A percentile compares a stretch with the other conserved stretches of the same genome.
Conservation (phyloP, 768 basidiomycete genomes). For the Hypsizygus marmoreus region DNA sequence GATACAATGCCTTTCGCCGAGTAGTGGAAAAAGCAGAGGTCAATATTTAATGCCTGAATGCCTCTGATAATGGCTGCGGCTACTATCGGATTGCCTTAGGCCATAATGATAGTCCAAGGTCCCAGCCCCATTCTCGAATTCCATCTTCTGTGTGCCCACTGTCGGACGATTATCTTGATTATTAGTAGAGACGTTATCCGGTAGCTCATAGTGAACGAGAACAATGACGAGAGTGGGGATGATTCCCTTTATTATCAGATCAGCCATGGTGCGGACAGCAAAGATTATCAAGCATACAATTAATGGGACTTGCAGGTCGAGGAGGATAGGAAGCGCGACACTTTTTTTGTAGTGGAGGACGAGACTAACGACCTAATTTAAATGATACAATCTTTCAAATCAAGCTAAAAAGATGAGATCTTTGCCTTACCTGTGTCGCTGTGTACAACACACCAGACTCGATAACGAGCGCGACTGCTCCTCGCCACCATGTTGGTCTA, state of each 20-base stretch:
- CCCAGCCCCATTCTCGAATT: no score
- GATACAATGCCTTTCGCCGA: no score
- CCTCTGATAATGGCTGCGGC: no score
- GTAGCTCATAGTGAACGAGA: conserved; percentile 17
- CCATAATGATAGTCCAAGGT: no score
- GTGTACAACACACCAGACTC: conserved; percentile 1
- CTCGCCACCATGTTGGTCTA: not conserved
- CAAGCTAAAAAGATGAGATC: not conserved
- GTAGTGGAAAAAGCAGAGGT: no score
- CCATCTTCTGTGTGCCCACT: no score
- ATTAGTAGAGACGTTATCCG: no score
- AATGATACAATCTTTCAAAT: not conserved
- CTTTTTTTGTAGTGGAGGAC: conserved; percentile 12
- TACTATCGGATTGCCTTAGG: no score
- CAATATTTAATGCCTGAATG: no score
- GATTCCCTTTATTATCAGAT: conserved; percentile 11
- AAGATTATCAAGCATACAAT: conserved; percentile 3
- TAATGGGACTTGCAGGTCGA: conserved; percentile 15
- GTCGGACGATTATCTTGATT: no score
- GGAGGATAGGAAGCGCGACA: conserved; percentile 12
- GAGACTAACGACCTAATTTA: conserved; percentile 11
- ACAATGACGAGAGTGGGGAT: conserved; percentile 18
- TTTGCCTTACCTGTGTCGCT: not conserved
- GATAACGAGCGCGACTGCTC: not conserved
- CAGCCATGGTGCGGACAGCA: not conserved